These are phyloP conservation scores for Colletotrichum tamarilloi DNA, from an alignment of 2,329 filamentous ascomycete genomes.

Conservation along the genomic window DNA sequence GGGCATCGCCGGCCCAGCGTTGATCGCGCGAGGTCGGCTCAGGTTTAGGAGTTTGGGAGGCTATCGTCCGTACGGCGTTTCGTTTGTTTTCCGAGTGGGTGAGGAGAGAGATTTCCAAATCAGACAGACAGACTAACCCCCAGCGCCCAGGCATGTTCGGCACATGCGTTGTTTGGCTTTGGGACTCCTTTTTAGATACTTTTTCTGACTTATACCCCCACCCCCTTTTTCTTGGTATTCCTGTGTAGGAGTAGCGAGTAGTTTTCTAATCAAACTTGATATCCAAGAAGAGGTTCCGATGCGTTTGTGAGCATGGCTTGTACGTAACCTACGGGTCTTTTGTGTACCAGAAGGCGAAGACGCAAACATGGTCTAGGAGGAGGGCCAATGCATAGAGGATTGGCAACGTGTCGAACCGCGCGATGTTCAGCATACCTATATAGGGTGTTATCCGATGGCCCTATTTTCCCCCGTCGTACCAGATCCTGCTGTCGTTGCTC, in stretches of 20 bases:
- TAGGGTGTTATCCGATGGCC: no score
- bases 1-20: slow-evolving; percentile 7
- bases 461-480: no score
- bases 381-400: no score
- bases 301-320: background rate
- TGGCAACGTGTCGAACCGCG: no score
- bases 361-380: no score
- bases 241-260: background rate
- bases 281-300: background rate
- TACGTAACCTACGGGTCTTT: no score
- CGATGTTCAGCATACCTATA: no score
- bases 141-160: background rate
- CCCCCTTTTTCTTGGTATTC: background rate
- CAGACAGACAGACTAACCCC: background rate
- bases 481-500: no score
- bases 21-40: slow-evolving; percentile 5
- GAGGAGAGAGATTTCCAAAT: background rate
- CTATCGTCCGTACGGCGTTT: background rate
- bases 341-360: no score
- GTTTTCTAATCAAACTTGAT: background rate
- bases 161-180: background rate
- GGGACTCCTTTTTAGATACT: background rate
- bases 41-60: slow-evolving; percentile 12
- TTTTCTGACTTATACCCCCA: background rate
- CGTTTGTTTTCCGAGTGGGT: background rate